Percentiles rank a stretch among this genome's conserved stretches.
Conservation (phyloP, 139 green algal genomes). For the Volvox reticuliferus region DNA sequence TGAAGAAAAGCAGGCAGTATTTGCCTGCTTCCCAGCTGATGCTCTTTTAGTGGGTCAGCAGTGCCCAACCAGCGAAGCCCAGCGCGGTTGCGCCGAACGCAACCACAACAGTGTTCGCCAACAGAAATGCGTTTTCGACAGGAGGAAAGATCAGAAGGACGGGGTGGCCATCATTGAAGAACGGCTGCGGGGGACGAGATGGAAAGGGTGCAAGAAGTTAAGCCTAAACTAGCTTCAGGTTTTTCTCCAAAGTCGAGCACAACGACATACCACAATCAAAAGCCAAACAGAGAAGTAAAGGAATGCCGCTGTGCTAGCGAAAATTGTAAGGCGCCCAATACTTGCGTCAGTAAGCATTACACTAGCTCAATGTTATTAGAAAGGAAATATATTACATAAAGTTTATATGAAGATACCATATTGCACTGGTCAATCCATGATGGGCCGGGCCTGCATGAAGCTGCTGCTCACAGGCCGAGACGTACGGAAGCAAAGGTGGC, state of each 20-base stretch:
- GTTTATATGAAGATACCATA: not conserved
- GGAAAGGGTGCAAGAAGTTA: not conserved
- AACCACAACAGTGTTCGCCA: not conserved
- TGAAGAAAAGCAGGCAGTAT: too few species aligned
- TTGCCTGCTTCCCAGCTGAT: too few species aligned
- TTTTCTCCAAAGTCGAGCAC: not conserved
- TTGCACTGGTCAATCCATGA: not conserved
- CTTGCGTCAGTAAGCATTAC: not conserved
- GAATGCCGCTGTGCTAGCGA: conserved; percentile 43
- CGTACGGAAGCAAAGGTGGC: too few species aligned
- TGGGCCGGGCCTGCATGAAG: not conserved
- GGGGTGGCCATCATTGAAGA: conserved; percentile 69
- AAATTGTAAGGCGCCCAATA: not conserved
- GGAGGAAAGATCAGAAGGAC: conserved; percentile 59
- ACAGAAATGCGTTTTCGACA: conserved; percentile 51
- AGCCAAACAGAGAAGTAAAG: conserved; percentile 69
- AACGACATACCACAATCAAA: conserved; percentile 61
- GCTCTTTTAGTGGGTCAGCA: not conserved
- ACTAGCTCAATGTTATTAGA: not conserved
- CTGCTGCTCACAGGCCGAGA: not conserved
- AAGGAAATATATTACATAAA: not conserved
- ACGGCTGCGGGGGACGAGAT: conserved; percentile 62
- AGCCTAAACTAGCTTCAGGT: not conserved
- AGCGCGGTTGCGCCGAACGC: not conserved
- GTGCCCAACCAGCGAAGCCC: not conserved